Conservation (phyloP, 768 basidiomycete species). For the Suillus luteus region DNA sequence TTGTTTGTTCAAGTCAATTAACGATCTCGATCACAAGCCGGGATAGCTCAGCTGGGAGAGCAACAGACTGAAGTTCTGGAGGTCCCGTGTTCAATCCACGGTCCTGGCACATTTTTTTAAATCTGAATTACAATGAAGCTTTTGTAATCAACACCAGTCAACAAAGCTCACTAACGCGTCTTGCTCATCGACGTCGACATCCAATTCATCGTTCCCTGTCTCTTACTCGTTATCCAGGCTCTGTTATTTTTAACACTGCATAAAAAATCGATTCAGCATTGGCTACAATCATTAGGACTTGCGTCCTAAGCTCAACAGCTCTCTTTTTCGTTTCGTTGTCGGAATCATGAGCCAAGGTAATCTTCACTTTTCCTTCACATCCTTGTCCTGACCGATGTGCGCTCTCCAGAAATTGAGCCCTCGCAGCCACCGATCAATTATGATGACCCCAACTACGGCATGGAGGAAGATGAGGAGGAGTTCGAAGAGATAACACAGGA, state of each 20-base stretch:
- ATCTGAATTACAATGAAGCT: not conserved
- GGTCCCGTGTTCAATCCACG: conserved; percentile 61
- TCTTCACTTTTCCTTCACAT: conserved; percentile 19
- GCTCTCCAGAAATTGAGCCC: conserved; percentile 47
- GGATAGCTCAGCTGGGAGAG: conserved; percentile 77
- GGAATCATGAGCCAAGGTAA: conserved; percentile 35
- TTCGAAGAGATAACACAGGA: conserved; percentile 87
- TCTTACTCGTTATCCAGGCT: conserved; percentile 13
- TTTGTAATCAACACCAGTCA: conserved; percentile 25
- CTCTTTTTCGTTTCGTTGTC: conserved; percentile 9
- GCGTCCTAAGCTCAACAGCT: not conserved
- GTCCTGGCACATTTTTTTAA: conserved; percentile 44
- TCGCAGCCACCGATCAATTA: conserved; percentile 52
- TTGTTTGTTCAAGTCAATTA: not conserved
- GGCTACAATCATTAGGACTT: too few relatives aligned
- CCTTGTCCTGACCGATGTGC: conserved; percentile 36
- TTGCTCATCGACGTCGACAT: conserved; percentile 24
- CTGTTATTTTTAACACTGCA: not conserved
- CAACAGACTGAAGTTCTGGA: conserved; percentile 68
- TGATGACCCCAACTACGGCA: conserved; percentile 59
- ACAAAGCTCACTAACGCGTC: conserved; percentile 29
- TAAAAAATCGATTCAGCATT: not conserved
- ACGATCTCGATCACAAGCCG: conserved; percentile 33
- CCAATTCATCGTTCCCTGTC: conserved; percentile 21
- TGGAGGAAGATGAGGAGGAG: conserved; percentile 56